A percentile compares a stretch with the other conserved stretches of the same genome.
These are phyloP conservation scores for Phytopythium delawarense DNA, from an alignment of 352 stramenopile genomes.

Conservation along the genomic window DNA sequence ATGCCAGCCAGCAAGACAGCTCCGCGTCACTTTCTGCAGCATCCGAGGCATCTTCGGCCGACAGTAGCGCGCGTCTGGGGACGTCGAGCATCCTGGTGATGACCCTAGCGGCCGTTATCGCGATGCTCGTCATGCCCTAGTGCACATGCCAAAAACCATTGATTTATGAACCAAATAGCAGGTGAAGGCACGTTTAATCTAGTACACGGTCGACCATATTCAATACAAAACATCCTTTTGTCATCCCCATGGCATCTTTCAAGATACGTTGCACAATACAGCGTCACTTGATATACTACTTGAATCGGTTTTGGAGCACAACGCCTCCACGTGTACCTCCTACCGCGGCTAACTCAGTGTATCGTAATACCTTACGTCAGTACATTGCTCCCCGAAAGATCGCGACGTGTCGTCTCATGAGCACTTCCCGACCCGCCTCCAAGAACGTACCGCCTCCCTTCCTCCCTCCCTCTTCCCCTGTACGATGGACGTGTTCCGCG, in stretches of 20 bases:
- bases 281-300: too few relatives aligned
- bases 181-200: neutral
- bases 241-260: neutral
- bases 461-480: neutral
- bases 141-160: neutral
- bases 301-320: neutral
- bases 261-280: too few relatives aligned
- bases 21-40: neutral
- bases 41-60: too few relatives aligned
- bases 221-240: neutral
- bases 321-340: neutral
- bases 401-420: neutral
- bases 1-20: too few relatives aligned
- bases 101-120: neutral
- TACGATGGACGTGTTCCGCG: constrained; percentile 56
- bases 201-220: neutral
- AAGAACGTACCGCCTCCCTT: too few relatives aligned
- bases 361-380: neutral
- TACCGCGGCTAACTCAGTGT: neutral
- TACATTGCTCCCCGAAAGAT: neutral
- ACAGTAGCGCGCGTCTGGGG: neutral
- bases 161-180: neutral
- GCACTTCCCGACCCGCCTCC: neutral
- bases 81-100: neutral
- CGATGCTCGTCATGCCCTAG: neutral